These are phyloP conservation scores for Diospyros lotus DNA, from an alignment of 148 eudicot genomes.

Conservation along the genomic window DNA sequence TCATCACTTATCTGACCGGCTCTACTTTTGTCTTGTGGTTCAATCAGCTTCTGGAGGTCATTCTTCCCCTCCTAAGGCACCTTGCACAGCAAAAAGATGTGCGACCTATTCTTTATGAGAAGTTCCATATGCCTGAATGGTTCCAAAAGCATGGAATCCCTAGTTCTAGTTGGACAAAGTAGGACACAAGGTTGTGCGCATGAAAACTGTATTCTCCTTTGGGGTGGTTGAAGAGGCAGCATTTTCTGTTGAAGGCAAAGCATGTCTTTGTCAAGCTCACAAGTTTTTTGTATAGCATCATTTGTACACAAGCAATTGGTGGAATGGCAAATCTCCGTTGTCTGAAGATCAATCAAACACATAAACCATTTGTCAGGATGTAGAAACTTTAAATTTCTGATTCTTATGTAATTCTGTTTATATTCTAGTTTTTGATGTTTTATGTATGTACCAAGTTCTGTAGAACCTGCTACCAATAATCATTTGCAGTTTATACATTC, in stretches of 20 bases:
- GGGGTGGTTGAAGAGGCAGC: slow-evolving; percentile 8
- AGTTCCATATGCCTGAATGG: slow-evolving; percentile 62
- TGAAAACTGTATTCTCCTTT: slow-evolving; percentile 4
- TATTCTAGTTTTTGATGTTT: slow-evolving; percentile 22
- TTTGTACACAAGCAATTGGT: slow-evolving; percentile 13
- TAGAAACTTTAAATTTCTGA: slow-evolving; percentile 26
- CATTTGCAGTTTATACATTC: background rate
- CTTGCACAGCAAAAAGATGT: slow-evolving; percentile 47
- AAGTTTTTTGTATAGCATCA: slow-evolving; percentile 41
- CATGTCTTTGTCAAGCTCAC: slow-evolving; percentile 18
- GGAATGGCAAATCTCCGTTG: slow-evolving; percentile 8
- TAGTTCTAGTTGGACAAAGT: slow-evolving; percentile 9
- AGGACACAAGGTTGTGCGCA: background rate
- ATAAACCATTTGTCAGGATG: slow-evolving; percentile 10
- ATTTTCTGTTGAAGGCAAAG: slow-evolving; percentile 28
- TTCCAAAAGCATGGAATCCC: slow-evolving; percentile 62
- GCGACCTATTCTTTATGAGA: slow-evolving; percentile 40
- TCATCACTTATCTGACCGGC: too few species aligned
- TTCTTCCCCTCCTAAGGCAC: slow-evolving; percentile 49
- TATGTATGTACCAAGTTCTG: slow-evolving; percentile 25
- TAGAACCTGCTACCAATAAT: slow-evolving; percentile 24
- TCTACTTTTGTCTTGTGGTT: background rate
- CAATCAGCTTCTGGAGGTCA: slow-evolving; percentile 45
- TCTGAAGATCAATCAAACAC: background rate
- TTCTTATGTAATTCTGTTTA: slow-evolving; percentile 32